Evolutionary conservation across 225 moss, liverwort and hornwort species (phyloP), one percentile per base, ranked within the genome.

Genomic region (Bryum argenteum): DNA sequence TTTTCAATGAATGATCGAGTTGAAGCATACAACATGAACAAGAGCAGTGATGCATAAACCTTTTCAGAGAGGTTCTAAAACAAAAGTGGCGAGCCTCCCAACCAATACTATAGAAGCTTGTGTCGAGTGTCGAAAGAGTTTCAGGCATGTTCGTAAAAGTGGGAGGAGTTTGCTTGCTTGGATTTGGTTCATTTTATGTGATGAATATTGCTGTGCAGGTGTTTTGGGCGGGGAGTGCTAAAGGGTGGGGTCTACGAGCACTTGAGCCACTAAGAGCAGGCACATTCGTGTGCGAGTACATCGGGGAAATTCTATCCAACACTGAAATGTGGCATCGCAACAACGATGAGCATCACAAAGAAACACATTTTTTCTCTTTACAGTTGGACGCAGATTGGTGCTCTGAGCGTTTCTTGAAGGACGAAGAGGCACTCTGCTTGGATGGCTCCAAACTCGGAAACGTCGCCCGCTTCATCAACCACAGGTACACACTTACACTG

Each of bases 381-480:
- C 81, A 85, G 62, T 73, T 96, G 18, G 95, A 93, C 70, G 93
- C 91, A 8, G 93, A 91, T 40, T 89, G 93, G 93, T 79, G 83
- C 74, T 91, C 95, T 3, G 95, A 93, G 58, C 70, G 73, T 12
- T 79, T 82, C 17, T 79, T 93, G 3, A 78, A 84, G 64, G 89
- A 96, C 44, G 91, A 93, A 65, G 93, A 93, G 67, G 95, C 92
- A 8, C 83, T 96, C 43, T 93, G 95, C 64, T 74, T 96, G 37
- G 95, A 96, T 71, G 93, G 83, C 2, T 85, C 91, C 24, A 76
- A 69, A 50, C 89, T 82, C 65, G 95, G 95, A 12, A 96, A 96
- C 73, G 85, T 82, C 26, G 83, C 91, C 18, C 88, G 95, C 52
- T 96, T 96, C 66, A 96, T 96, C 64, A 96, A 96, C 71, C 95